Evolutionary conservation across 148 eudicot species (phyloP), one percentile per base, ranked within the genome.

Genomic region (Rhododendron williamsianum): DNA sequence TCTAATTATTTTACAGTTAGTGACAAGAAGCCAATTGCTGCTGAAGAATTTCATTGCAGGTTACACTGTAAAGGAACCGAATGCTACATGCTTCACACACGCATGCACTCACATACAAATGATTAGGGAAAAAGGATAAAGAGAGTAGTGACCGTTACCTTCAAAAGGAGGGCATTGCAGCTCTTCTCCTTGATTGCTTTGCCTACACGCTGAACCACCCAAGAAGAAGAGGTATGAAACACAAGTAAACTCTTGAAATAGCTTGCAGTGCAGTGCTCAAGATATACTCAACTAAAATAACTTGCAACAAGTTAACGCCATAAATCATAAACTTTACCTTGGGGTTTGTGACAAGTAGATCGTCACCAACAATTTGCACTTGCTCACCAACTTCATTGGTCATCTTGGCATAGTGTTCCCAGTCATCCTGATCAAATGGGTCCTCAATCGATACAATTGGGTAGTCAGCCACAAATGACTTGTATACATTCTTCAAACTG

Each of bases 381-480:
- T 89, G 82, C 4, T 91, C 92, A 58, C 95, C 96, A 36, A 84
- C 48, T 86, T 95, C 96, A 41, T 88, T 80, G 15, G 96, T 94
- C 87, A 94, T 56, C 89, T 90, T 94, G 48, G 92, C 90, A 85
- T 95, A 95, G 86, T 92, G 92, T 77, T 89, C 93, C 98, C 97
- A 92, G 88, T 92, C 95, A 88, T 93, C 95, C 71, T 93, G 94
- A 86, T 93, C 95, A 87, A 91, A 93, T 54, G 98, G 98, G 74
- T 95, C 96, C 85, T 95, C 98, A 76, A 93, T 95, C 5, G 98
- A 95, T 67, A 95, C 93, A n/a, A 95, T 94, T 23, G 96, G 96
- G 86, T 92, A 95, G 60, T 94, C 95, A 21, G 89, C 1, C 52
- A 85, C 91, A 82, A 93, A 95, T 25, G 95, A 93, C 86, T 93